Evolutionary conservation across 148 eudicot species (phyloP), one percentile per base, ranked within the genome.

Genomic region (Oxyria digyna): DNA sequence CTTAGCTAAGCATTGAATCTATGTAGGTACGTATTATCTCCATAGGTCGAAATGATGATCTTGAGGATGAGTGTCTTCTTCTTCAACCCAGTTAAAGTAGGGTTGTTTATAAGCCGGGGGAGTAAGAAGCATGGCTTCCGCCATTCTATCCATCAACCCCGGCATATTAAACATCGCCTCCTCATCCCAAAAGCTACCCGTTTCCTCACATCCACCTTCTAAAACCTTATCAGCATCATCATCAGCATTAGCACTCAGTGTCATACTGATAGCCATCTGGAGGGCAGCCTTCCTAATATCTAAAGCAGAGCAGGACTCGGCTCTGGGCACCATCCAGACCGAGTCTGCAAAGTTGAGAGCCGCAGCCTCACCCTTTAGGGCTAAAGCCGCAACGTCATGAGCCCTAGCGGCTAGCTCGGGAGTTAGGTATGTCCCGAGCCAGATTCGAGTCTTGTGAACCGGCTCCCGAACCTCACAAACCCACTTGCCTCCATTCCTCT

Each of bases 91-190:
- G n/a, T 6, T 18, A 3, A 66, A 10, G 11, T 12, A 24, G 4
- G 38, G 3, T 37, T 41, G 26, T 5, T 66, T 37, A 3, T 35
- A 66, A 4, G 12, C 42, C 23, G 83, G 86, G 3, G 89, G 91
- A 8, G 96, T 87, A n/a, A 89, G 76, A 23, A 90, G 75, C 93
- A 90, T 70, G 13, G 90, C 93, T 79, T 88, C 91, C 8, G 93
- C 89, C 96, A 87, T 87, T 73, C 87, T 81, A 59, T 85, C 82
- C 8, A 85, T 67, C 49, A 87, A 78, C 9, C 67, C 74, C 0
- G 88, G 96, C 88, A 84, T 84, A 66, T 85, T 84, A 77, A 81
- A 85, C 62, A 85, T n/a, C 14, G 73, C 85, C 73, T 89, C 96
- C 71, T 87, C 90, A 20, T 87, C 96, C 69, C 76, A 29, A 41